Evolutionary conservation across 2,329 filamentous ascomycete genomes (phyloP), one percentile per base, ranked within the genome.

Genomic region (Parascedosporium putredinis): DNA sequence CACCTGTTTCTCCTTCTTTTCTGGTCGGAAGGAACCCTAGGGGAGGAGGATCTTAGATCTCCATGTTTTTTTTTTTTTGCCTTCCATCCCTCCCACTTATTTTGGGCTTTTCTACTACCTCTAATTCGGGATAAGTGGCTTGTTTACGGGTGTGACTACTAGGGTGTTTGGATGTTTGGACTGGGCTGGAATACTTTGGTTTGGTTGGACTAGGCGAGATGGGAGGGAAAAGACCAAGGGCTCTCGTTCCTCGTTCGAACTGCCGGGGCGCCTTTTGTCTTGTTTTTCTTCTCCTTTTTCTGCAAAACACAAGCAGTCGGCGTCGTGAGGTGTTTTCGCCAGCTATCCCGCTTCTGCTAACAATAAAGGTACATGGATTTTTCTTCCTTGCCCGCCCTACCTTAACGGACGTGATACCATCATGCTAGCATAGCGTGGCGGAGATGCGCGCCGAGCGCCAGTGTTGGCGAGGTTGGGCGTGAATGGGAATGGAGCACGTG

Each of bases 261-360:
- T n/a, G n/a, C n/a, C n/a, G n/a, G n/a, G n/a, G n/a, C n/a, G n/a
- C n/a, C 18, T 50, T 50, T 27, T 50, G 7, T 23, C 20, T 42
- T 34, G 9, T 40, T 49, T 20, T 42, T 25, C 23, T 42, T 22
- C 16, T 42, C 20, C 36, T 49, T 42, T 44, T 36, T 40, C n/a
- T n/a, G n/a, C n/a, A n/a, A n/a, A n/a, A n/a, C n/a, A n/a, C n/a
- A n/a, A n/a, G n/a, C n/a, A n/a, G n/a, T n/a, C n/a, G n/a, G n/a
- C n/a, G n/a, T n/a, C n/a, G n/a, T n/a, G n/a, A n/a, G n/a, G n/a
- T n/a, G n/a, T n/a, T n/a, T n/a, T n/a, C n/a, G n/a, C n/a, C n/a
- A n/a, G n/a, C n/a, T 25, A 49, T 31, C 12, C 12, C 27, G 27
- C 27, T 31, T 31, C n/a, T 40, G 16, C 20, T 42, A 24, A 42